Base-by-base conservation (phyloP, 306 rosid genomes). In the Comarum palustre region DNA sequence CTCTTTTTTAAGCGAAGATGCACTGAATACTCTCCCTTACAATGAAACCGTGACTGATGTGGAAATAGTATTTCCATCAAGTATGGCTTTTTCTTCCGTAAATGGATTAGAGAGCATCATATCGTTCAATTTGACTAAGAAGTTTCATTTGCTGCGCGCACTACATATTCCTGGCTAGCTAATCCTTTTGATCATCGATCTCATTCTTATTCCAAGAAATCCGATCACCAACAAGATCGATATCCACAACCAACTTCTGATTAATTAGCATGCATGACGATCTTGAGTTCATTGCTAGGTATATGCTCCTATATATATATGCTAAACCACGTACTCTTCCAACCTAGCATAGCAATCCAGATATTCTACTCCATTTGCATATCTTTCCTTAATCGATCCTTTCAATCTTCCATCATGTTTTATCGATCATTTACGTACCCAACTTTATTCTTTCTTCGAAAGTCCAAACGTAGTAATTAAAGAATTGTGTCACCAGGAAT, bases 401-500 rank as follows among this genome's bases (percentile, higher is more conserved):
- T 66, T 15, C 11, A n/a, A n/a, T n/a, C n/a, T n/a, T n/a, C n/a
- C n/a, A 42, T 66, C 52, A 45, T 45, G 16, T 50, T 50, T 50
- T 19, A 19, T 6, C 24, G 11, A 50, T 50, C 24, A 50, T 2
- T 8, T 50, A 19, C 55, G 24, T 50, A 50, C 25, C 51, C 32
- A n/a, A 16, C 54, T 22, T 42, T 24, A 25, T 46, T 68, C 59
- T 19, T 29, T 17, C 73, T 57, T 57, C 9, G 1, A 55, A 57
- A 25, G 63, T 57, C 29, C 17, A 48, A 11, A 9, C 11, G 48
- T 36, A 20, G 20, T 6, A 48, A 2, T 29, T 2, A 29, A 32
- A 50, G 42, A 61, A 32, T 39, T 39, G 42, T 36, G 39, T 36
- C 74, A 51, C 9, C 46, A 34, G 24, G 74, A 55, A 70, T 70